Base-by-base conservation (phyloP, 306 rosid genomes). In the Fragaria iinumae region DNA sequence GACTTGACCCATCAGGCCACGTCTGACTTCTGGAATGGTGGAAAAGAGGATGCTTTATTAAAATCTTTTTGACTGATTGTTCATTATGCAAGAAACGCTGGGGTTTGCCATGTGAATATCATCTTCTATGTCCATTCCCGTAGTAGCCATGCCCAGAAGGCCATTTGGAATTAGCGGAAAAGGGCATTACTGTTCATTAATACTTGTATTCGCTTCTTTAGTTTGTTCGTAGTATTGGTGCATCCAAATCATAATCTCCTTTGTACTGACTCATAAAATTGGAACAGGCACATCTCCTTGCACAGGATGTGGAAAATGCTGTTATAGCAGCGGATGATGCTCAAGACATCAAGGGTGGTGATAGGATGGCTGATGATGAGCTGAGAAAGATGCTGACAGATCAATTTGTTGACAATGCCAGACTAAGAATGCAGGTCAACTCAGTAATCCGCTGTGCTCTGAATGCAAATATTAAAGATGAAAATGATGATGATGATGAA, bases 231-330 rank as follows among this genome's bases (percentile, higher is more conserved):
- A 50, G 2, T 34, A 21, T 71, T 18, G 45, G 47, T 48, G 29
- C 27, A 11, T 4, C 75, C 29, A 32, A 16, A 50, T 53, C 50
- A 8, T 72, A 74, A 49, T 50, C 14, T 6, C 39, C 57, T 60
- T 67, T 38, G 56, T 34, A 53, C 76, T 66, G 76, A 11, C 55
- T 32, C 32, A 53, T 64, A 63, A 74, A 76, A 69, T 77, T 83
- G 74, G 69, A 79, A 77, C 96, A 95, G 99, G 97, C 97, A 68
- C 96, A 92, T 82, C 97, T 95, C 79, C 92, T 92, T 7, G 96
- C 93, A 8, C 96, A 87, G 73, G 93, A 90, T 47, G 83, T 87
- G 39, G 94, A 89, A 75, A 84, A 85, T 74, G 75, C 81, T 21
- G 84, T 80, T 65, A 81, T 34, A 59, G 79, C 83, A 5, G 83